Percentiles rank a stretch among this genome's conserved stretches.
Evolutionary conservation across 768 basidiomycete species (phyloP).

Genomic region (Psilocybe azurescens): DNA sequence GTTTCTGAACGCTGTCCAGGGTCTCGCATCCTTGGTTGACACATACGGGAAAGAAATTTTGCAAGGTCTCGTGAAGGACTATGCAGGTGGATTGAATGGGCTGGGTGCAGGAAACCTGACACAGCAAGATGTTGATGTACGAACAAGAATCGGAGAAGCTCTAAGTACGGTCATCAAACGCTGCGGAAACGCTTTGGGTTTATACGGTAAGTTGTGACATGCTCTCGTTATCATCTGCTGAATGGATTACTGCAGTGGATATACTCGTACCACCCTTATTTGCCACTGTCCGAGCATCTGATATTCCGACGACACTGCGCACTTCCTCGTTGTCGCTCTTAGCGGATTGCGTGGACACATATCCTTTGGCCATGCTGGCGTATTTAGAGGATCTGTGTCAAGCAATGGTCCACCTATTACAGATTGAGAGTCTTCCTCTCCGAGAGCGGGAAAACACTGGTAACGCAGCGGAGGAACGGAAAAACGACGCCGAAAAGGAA

Average conservation of each 20-base stretch:
- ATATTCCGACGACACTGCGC: constrained; percentile 77
- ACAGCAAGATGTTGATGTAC: constrained; percentile 72
- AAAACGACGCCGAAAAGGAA: background rate
- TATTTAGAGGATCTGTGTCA: constrained; percentile 67
- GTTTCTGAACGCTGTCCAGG: constrained; percentile 91
- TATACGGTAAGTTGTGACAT: constrained; percentile 58
- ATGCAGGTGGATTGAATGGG: constrained; percentile 59
- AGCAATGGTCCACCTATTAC: constrained; percentile 80
- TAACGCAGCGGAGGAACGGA: constrained; percentile 4
- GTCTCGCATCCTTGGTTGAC: constrained; percentile 86
- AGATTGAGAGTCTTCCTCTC: constrained; percentile 56
- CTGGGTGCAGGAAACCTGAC: constrained; percentile 49
- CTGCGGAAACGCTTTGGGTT: constrained; percentile 69
- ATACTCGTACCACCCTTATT: constrained; percentile 77
- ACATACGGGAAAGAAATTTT: constrained; percentile 77
- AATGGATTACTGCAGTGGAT: constrained; percentile 51
- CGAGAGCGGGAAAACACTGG: constrained; percentile 11
- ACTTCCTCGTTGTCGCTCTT: constrained; percentile 66
- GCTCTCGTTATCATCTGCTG: background rate
- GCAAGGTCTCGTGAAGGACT: constrained; percentile 66
- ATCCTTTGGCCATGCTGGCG: constrained; percentile 62
- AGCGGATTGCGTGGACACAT: constrained; percentile 72
- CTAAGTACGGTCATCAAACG: constrained; percentile 76
- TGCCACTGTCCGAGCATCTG: constrained; percentile 57
- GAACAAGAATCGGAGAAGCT: constrained; percentile 86